phyloP scores from a whole-genome alignment of 164 flowering plant genomes.

The Kingdonia uniflora region DNA sequence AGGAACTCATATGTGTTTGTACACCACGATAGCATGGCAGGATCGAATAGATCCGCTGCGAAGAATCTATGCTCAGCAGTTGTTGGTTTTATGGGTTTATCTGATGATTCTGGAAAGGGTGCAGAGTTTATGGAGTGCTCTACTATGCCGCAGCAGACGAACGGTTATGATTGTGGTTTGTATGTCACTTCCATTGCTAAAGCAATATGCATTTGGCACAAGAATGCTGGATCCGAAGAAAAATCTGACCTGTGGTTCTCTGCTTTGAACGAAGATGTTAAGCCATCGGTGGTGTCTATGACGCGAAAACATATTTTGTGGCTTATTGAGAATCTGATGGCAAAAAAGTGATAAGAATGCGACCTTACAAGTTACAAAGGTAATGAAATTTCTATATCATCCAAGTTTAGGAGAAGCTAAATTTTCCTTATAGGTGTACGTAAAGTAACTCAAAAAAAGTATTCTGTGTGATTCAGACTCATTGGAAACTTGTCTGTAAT shows the following conservation, averaged over 20 bases:
- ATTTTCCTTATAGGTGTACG: too few species aligned
- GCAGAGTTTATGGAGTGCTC: constrained; percentile 23
- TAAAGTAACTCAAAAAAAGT: too few species aligned
- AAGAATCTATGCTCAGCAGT: constrained; percentile 35
- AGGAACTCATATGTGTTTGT: constrained; percentile 41
- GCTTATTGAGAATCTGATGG: constrained; percentile 9
- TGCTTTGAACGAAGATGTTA: constrained; percentile 1
- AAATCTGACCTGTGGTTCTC: constrained; percentile 6
- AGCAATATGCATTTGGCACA: constrained; percentile 11
- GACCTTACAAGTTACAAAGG: too few species aligned
- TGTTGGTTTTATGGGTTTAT: constrained; percentile 19
- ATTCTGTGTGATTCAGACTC: too few species aligned
- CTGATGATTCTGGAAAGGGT: constrained; percentile 11
- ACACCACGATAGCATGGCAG: constrained; percentile 59
- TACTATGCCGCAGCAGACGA: constrained; percentile 34
- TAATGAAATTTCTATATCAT: too few species aligned
- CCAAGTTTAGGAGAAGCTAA: too few species aligned
- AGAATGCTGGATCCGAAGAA: constrained; percentile 4
- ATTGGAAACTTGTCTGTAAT: too few species aligned
- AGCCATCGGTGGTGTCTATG: not conserved
- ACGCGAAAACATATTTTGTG: constrained; percentile 6
- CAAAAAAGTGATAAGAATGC: not conserved
- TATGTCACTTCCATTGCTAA: constrained; percentile 18
- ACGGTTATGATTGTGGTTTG: constrained; percentile 20
- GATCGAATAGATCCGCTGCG: constrained; percentile 33